Evolutionary conservation across 345 rosid genomes (phyloP), one percentile per base, ranked within the genome.

Genomic region (Brassica rapa): DNA sequence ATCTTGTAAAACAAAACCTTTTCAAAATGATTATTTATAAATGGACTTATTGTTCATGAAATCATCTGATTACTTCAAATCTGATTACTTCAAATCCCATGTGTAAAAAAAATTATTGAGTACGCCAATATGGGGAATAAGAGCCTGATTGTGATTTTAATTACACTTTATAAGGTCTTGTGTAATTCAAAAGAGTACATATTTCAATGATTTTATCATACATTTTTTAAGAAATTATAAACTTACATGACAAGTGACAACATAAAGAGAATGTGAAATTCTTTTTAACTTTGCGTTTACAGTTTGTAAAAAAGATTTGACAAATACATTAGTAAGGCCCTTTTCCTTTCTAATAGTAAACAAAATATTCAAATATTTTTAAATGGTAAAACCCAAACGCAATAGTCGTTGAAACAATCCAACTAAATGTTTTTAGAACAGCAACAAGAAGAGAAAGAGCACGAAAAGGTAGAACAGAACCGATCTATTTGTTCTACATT

Each of bases 11-110:
- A 35, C 8, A 35, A 35, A 35, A 8, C 8, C 29, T 66, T 73
- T 25, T 56, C 69, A 8, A 24, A 73, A 16, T 63, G 4, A 19
- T 68, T 43, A n/a, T 53, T 10, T 63, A 74, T 80, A 80, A 74
- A 80, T 69, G 83, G 71, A 66, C 37, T 69, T 80, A 37, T 37
- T 55, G 73, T 67, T 78, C 77, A 53, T 37, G 3, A 68, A 67
- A 33, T 10, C 16, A 30, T 72, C 46, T 41, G 6, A 33, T 55
- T 77, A 2, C 21, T 32, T 30, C 51, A 25, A 27, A 30, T 72
- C 46, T 41, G 6, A 33, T 55, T 77, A 2, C 21, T 32, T 30
- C 51, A 25, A 27, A 4, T 25, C 4, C 43, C 15, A 29, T 69
- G 23, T 33, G 70, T 21, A 3, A 8, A 23, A 23, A 57, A 57